Percentiles rank a stretch among this genome's conserved stretches.
phyloP scores from a whole-genome alignment of 2,329 filamentous ascomycete genomes.

The Fusarium sp. region DNA sequence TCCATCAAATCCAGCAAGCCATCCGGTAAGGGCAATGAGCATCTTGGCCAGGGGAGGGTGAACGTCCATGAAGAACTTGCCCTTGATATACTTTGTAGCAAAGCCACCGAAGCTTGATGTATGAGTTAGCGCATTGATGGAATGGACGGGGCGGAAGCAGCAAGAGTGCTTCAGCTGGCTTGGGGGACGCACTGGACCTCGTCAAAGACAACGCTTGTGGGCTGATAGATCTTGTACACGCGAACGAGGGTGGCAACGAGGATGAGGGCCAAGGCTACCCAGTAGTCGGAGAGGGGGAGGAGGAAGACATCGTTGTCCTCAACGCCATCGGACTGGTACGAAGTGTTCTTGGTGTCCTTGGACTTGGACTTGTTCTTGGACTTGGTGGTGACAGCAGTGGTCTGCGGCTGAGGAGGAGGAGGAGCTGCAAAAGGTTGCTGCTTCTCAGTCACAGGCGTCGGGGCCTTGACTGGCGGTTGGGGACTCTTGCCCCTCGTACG shows the following conservation, averaged over 20 bases:
- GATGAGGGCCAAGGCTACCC: conserved; percentile 77
- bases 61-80: conserved; percentile 99
- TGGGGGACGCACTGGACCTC: conserved; percentile 87
- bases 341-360: conserved; percentile 53
- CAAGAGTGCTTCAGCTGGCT: neutral
- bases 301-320: conserved; percentile 92
- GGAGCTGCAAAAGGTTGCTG: conserved; percentile 24
- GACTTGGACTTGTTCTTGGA: conserved; percentile 28
- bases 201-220: conserved; percentile 96
- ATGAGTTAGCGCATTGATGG: conserved; percentile 22
- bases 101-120: conserved; percentile 88
- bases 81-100: conserved; percentile 99
- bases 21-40: conserved; percentile 93
- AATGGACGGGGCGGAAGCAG: neutral
- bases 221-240: conserved; percentile 95
- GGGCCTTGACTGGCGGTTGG: conserved; percentile 44
- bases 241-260: conserved; percentile 81
- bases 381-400: conserved; percentile 22
- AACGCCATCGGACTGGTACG: conserved; percentile 82
- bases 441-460: conserved; percentile 37
- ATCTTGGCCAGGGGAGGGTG: conserved; percentile 97
- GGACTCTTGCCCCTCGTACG: conserved; percentile 51
- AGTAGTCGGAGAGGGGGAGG: conserved; percentile 84
- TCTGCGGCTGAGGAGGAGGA: conserved; percentile 18
- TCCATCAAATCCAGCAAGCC: conserved; percentile 93